These are phyloP conservation scores for Neurospora hispaniola DNA, from an alignment of 495 filamentous ascomycete genomes.

Conservation along the genomic window DNA sequence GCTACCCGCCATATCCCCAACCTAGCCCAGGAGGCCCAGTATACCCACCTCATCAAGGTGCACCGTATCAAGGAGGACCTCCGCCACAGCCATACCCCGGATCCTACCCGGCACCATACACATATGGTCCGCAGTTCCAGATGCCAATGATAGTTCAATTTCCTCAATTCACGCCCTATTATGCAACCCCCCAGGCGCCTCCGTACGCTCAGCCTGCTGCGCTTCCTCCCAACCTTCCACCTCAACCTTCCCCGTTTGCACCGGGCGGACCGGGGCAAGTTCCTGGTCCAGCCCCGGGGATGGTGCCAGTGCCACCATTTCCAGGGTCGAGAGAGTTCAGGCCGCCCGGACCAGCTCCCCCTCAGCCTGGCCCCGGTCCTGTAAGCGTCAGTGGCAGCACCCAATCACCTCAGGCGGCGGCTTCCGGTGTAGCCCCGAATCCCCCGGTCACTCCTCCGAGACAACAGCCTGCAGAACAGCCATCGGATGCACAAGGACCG, in stretches of 20 bases:
- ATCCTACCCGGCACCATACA: background rate
- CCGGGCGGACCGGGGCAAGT: background rate
- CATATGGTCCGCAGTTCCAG: background rate
- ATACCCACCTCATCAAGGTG: background rate
- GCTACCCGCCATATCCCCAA: background rate
- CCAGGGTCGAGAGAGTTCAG: background rate
- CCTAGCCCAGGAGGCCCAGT: background rate
- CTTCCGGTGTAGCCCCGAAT: background rate
- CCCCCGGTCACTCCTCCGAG: background rate
- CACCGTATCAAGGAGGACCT: background rate
- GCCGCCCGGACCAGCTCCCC: background rate
- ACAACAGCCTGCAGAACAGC: background rate
- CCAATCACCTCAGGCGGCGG: background rate
- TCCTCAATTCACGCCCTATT: background rate
- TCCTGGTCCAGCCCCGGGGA: background rate
- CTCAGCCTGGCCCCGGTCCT: background rate
- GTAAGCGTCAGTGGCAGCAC: background rate
- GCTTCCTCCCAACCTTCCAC: conserved; percentile 2
- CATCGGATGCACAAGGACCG: background rate
- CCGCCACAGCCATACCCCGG: background rate
- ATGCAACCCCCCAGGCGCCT: background rate
- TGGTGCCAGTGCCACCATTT: background rate
- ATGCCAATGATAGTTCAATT: background rate
- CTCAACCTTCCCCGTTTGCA: background rate
- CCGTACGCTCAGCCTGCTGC: background rate